phyloP scores from a whole-genome alignment of 2,329 filamentous ascomycete genomes.

The Pestalotiopsis sp. region DNA sequence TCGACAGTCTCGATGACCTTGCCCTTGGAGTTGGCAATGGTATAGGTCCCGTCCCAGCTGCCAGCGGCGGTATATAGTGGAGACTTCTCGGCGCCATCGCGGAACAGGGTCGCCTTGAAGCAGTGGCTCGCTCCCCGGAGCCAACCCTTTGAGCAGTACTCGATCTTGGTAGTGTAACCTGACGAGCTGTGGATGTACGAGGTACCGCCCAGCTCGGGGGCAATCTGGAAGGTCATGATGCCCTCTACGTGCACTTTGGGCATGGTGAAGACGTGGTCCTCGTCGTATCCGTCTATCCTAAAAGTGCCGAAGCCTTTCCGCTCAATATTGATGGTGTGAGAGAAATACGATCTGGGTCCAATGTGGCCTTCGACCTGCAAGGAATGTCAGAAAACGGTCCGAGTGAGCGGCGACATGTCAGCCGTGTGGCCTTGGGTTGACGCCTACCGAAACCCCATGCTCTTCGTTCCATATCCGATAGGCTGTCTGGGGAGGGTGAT shows the following conservation, averaged over 20 bases:
- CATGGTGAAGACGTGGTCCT: slow-evolving; percentile 80
- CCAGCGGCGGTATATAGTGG: slow-evolving; percentile 81
- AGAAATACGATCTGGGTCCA: slow-evolving; percentile 94
- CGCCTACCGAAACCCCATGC: slow-evolving; percentile 62
- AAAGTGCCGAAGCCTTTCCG: slow-evolving; percentile 88
- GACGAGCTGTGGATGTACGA: slow-evolving; percentile 86
- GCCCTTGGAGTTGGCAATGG: slow-evolving; percentile 67
- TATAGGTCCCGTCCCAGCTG: slow-evolving; percentile 86
- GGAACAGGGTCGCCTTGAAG: slow-evolving; percentile 75
- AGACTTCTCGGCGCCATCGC: slow-evolving; percentile 65
- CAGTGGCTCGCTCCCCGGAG: slow-evolving; percentile 94
- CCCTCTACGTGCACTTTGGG: slow-evolving; percentile 93
- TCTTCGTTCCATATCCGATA: slow-evolving; percentile 89
- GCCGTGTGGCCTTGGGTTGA: background rate
- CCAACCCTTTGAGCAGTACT: slow-evolving; percentile 94
- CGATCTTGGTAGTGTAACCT: slow-evolving; percentile 86
- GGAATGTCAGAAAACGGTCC: too few relatives aligned
- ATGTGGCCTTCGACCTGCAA: slow-evolving; percentile 80
- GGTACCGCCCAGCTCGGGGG: slow-evolving; percentile 84
- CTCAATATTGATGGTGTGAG: slow-evolving; percentile 91
- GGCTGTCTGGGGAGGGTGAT: slow-evolving; percentile 93
- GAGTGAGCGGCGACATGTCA: slow-evolving; percentile 10
- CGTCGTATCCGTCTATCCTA: slow-evolving; percentile 53
- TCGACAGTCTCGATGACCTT: slow-evolving; percentile 62
- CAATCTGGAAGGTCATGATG: slow-evolving; percentile 82